Base-by-base conservation (phyloP, 257 asterid species). In the Solanum peruvianum region DNA sequence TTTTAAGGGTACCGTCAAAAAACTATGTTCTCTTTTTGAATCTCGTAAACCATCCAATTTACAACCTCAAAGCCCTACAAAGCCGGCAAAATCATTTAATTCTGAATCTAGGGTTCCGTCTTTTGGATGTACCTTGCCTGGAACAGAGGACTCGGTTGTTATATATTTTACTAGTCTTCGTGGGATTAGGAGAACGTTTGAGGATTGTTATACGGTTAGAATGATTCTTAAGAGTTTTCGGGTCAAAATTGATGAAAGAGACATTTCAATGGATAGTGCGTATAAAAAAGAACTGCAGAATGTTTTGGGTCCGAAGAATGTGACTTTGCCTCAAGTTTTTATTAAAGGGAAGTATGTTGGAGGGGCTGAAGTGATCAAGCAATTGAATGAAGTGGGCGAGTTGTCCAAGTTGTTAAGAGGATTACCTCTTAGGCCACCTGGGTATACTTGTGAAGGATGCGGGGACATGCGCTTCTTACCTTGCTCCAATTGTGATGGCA, bases 71-170 rank as follows among this genome's bases (percentile, higher is more conserved):
- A 88, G 91, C 62, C 86, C 91, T 16, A 84, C 89, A 5, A 78
- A 82, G 18, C 84, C 85, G 3, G 2, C 83, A 14, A 91, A 91
- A 86, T 88, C 89, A 78, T 86, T 90, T 15, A 92, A 89, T 87
- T 84, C 87, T 37, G 94, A 91, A 82, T 85, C 85, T 35, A 25
- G 66, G 84, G 84, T 80, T 47, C 21, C 66, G 9, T 76, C 62
- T 25, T 35, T 64, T 4, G 62, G 75, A 9, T 18, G 11, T 39
- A 39, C 25, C 29, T 88, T 93, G 16, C 98, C 98, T 1, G 98
- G 98, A 15, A 93, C 99, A 10, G 98, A 93, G 94, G 98, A 96
- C 86, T 91, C 97, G 73, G 98, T 95, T 6, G 98, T 96, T 5
- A 87, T 96, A 44, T 94, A 94, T 91, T 93, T 91, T 92, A 96